phyloP scores from a whole-genome alignment of 108 stramenopile genomes.

The Pseudonitzschia multistriata region DNA sequence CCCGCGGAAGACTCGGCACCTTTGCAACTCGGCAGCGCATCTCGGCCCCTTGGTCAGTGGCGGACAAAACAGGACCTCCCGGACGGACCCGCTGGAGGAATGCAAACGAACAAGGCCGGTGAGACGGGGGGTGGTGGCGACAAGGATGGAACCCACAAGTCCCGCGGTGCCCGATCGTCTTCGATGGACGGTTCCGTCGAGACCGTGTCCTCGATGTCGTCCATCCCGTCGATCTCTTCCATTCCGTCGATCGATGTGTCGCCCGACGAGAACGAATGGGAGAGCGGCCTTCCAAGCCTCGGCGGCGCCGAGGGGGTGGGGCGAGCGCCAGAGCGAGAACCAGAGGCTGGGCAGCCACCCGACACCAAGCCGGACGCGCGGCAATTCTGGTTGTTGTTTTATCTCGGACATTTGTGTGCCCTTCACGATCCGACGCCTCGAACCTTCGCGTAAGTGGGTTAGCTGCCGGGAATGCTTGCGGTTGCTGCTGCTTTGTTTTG shows the following conservation, averaged over 20 bases:
- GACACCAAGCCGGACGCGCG: too few species aligned
- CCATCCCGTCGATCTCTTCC: neutral
- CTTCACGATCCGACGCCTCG: constrained; percentile 91
- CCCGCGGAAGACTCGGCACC: too few species aligned
- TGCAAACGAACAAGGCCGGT: too few species aligned
- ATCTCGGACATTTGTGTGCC: constrained; percentile 88
- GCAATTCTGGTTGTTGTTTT: constrained; percentile 83
- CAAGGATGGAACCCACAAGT: neutral
- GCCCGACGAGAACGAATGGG: neutral
- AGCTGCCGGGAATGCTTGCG: too few species aligned
- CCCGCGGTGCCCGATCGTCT: neutral
- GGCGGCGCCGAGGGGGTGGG: too few species aligned
- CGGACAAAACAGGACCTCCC: too few species aligned
- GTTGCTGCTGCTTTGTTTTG: neutral
- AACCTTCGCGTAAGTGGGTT: constrained; percentile 66
- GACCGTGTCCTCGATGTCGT: neutral
- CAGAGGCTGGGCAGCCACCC: constrained; percentile 20
- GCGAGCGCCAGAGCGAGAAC: too few species aligned
- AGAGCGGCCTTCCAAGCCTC: neutral
- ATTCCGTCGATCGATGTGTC: constrained; percentile 1
- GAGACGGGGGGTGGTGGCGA: neutral
- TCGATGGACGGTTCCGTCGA: neutral
- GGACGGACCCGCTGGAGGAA: too few species aligned
- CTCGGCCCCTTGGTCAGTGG: too few species aligned
- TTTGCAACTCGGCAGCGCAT: too few species aligned